Evolutionary conservation across 106 monocot genomes (phyloP), one percentile per base, ranked within the genome.

Genomic region (Allium cepa): DNA sequence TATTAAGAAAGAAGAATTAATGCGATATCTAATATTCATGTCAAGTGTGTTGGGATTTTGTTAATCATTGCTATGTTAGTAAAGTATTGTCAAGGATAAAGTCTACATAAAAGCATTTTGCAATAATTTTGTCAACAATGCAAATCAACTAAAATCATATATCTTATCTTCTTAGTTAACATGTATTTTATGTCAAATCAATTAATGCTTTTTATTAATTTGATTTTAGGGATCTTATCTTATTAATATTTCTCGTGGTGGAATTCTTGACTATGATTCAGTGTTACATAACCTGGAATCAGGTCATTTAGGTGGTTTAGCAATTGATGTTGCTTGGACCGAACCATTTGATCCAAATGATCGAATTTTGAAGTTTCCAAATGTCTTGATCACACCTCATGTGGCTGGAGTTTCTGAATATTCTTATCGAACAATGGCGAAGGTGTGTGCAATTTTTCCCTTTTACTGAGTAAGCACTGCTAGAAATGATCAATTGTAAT

Each of bases 311-410:
- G 92, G 92, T 57, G 96, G 96, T 17, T 75, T 92, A 75, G 96
- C 72, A 64, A 84, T 92, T 67, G 96, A 97, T 71, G 96, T 97
- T 63, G 92, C 96, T 73, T 97, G 96, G 96, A 72, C 64, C 9
- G 96, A 97, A 69, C 92, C 96, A 57, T 89, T 92, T 75, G 85
- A 97, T 80, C 88, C 92, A 9, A 77, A 92, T 4, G 92, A 97
- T 73, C 92, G 84, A 13, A 84, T 97, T 77, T 74, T 97, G 18
- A 84, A 84, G 67, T 83, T 92, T 71, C 83, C 78, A 59, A 97
- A 97, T 84, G 92, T 97, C 50, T 22, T 97, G 48, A 77, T 97
- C 68, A 97, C 96, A 17, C 96, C 96, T 60, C 90, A 94, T 85
- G 69, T 97, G 52, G 92, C 86, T 15, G 96, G 96, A 26, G 86